Conservation (phyloP, 257 asterid species). For the Gynochthodes officinalis region DNA sequence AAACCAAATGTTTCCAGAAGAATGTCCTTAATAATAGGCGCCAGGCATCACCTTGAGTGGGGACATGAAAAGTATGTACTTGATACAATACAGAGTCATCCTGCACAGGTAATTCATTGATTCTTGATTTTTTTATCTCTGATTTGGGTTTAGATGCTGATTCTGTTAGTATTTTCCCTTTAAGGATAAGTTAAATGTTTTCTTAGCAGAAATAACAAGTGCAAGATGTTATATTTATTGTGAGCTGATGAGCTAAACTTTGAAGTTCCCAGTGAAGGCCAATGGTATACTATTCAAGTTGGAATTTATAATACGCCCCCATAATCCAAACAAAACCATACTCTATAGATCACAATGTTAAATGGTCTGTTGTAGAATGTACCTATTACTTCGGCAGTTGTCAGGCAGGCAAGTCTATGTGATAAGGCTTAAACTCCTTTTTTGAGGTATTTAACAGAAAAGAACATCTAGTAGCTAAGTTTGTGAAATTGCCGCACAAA, state of each 20-base stretch:
- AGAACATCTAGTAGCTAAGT: not conserved
- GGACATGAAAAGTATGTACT: slow-evolving; percentile 87
- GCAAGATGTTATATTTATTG: not conserved
- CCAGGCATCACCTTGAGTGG: slow-evolving; percentile 91
- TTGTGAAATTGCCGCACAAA: not conserved
- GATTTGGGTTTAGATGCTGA: not conserved
- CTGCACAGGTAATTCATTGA: slow-evolving; percentile 64
- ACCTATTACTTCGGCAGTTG: not conserved
- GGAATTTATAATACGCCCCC: not conserved
- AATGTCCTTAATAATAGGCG: slow-evolving; percentile 84
- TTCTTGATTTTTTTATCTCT: not conserved
- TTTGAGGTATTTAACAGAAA: not conserved
- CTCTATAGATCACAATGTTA: not conserved
- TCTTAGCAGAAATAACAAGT: not conserved
- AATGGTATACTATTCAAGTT: not conserved
- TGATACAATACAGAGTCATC: slow-evolving; percentile 92
- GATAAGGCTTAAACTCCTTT: not conserved
- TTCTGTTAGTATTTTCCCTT: not conserved
- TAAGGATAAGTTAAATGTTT: not conserved
- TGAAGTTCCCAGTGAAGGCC: not conserved
- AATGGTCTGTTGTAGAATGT: not conserved
- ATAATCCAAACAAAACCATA: not conserved
- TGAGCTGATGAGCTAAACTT: not conserved
- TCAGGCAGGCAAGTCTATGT: not conserved
- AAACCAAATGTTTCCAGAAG: slow-evolving; percentile 50